phyloP scores from a whole-genome alignment of 257 asterid species.

The Galeopsis tetrahit region DNA sequence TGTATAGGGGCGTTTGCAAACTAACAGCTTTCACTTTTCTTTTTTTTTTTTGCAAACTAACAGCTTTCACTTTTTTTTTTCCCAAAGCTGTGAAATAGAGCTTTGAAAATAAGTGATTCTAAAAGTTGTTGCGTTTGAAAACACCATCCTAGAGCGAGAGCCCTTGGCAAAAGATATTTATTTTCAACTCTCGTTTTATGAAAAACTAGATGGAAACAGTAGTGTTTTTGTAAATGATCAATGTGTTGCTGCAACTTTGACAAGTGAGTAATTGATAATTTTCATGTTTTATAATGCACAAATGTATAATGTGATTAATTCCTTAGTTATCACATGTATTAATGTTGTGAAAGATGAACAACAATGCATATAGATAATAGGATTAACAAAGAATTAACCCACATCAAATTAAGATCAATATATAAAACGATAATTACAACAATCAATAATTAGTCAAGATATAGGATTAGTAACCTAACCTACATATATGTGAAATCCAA shows the following conservation, averaged over 20 bases:
- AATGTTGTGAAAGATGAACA: too few relatives aligned
- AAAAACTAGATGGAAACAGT: not conserved
- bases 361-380: too few relatives aligned
- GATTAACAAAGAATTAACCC: not conserved
- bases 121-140: too few relatives aligned
- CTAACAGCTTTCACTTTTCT: too few relatives aligned
- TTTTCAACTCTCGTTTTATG: conserved; percentile 50
- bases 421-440: not conserved
- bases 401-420: not conserved
- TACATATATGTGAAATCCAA: conserved; percentile 49
- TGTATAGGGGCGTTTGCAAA: too few relatives aligned
- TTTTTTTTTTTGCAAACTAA: too few relatives aligned
- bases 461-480: conserved; percentile 34
- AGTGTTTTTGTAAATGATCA: not conserved
- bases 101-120: too few relatives aligned
- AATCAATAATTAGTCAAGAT: not conserved
- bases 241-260: not conserved
- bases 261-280: not conserved
- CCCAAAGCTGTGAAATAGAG: conserved; percentile 38
- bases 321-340: too few relatives aligned
- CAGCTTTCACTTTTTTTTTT: too few relatives aligned
- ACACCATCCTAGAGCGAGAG: conserved; percentile 41
- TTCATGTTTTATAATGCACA: not conserved
- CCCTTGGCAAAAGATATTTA: conserved; percentile 58
- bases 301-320: too few relatives aligned